Evolutionary conservation across 805 yeast species (phyloP), one percentile per base, ranked within the genome.

Genomic region (Sugiyamaella boreocaroliniensis): DNA sequence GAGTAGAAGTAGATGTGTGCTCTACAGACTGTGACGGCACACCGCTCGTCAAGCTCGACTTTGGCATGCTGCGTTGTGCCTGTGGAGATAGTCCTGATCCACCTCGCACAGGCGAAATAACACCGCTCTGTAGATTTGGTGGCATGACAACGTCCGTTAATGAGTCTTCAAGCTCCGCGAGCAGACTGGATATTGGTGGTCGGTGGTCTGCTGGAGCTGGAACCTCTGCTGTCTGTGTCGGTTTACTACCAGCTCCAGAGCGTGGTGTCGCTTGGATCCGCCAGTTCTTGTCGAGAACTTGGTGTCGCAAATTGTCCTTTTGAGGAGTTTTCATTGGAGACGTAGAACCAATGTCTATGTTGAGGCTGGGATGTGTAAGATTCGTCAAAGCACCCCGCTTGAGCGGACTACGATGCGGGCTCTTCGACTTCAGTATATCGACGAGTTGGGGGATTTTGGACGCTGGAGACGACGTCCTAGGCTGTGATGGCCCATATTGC

Each of bases 211-310:
- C 37, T 32, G n/a, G n/a, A 2, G 37, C 12, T 9, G 37, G 4
- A 14, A 32, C 37, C n/a, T 4, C 3, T 10, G 37, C n/a, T 32
- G n/a, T 32, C n/a, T 32, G 37, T 4, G 37, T 32, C 6, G 26
- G 26, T 22, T 22, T 22, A 22, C 26, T 22, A 22, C 26, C 6
- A 3, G 26, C 26, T 22, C 26, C 26, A 11, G 54, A 34, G 29
- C 44, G 45, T 2, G 71, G 72, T 8, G 72, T 69, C 7, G 60
- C 67, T 52, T 67, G 69, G 40, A 68, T 47, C n/a, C 62, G 59
- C 71, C 69, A 68, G 48, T 61, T 62, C 46, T 61, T 59, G 52
- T 69, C 68, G 45, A 68, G 58, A 10, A 67, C 67, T 22, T 67
- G 64, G 50, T 66, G 69, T n/a, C 68, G 57, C 14, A 65, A 55